Conservation (phyloP, 1,284 basidiomycete species). For the Kalmanozyma brasiliensis region DNA sequence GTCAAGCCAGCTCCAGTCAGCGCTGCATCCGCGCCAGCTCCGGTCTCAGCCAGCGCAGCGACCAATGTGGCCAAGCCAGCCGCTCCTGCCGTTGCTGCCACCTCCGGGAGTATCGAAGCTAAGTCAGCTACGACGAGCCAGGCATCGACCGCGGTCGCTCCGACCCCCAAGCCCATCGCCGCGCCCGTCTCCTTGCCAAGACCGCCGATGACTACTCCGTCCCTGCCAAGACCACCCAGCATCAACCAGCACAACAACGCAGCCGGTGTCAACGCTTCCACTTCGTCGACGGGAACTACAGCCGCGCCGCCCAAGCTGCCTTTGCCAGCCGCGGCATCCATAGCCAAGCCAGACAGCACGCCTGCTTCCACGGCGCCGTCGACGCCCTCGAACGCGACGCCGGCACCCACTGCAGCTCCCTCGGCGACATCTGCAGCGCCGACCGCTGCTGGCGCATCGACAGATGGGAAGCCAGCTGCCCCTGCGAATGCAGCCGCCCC, state of each 20-base stretch:
- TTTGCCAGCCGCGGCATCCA: background rate
- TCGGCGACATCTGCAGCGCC: constrained; percentile 7
- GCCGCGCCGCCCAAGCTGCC: constrained; percentile 1
- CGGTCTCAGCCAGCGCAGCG: background rate
- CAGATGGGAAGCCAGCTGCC: constrained; percentile 16
- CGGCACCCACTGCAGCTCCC: constrained; percentile 6
- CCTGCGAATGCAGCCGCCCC: constrained; percentile 5
- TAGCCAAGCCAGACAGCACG: constrained; percentile 10
- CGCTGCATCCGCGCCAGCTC: constrained; percentile 2
- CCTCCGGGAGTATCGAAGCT: constrained; percentile 7
- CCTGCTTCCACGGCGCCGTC: constrained; percentile 1
- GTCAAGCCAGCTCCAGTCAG: constrained; percentile 1
- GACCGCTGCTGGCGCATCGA: constrained; percentile 6
- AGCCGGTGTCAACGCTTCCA: constrained; percentile 10
- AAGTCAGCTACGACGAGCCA: constrained; percentile 11
- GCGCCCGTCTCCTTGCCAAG: constrained; percentile 34
- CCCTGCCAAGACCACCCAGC: constrained; percentile 37
- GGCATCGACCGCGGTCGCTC: constrained; percentile 11
- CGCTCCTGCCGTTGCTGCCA: constrained; percentile 3
- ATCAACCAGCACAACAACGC: constrained; percentile 38
- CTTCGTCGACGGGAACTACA: constrained; percentile 1
- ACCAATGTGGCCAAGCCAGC: constrained; percentile 8
- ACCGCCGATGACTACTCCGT: constrained; percentile 37
- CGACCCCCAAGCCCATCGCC: constrained; percentile 25
- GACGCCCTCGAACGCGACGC: constrained; percentile 8